A percentile compares a stretch with the other conserved stretches of the same genome.
phyloP scores from a whole-genome alignment of 805 yeast species.

The Middelhovenomyces tepae region DNA sequence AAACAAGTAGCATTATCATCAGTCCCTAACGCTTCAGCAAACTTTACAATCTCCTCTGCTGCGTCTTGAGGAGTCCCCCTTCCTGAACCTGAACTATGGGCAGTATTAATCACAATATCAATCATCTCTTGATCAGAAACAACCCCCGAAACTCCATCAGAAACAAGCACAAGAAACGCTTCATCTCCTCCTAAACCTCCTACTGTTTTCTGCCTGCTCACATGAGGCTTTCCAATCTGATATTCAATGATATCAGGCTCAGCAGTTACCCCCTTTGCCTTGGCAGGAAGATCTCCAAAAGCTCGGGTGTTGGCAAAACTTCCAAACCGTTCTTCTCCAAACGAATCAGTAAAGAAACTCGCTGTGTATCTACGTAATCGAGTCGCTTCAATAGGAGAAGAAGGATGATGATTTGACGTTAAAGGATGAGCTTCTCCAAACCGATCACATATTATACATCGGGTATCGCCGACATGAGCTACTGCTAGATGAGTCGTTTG shows the following conservation, averaged over 20 bases:
- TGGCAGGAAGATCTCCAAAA: conserved; percentile 81
- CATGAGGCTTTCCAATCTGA: conserved; percentile 48
- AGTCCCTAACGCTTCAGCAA: conserved; percentile 79
- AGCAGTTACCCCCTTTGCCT: conserved; percentile 76
- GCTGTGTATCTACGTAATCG: conserved; percentile 59
- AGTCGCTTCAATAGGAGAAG: conserved; percentile 66
- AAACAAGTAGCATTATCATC: conserved; percentile 94
- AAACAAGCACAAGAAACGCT: conserved; percentile 68
- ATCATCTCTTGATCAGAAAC: conserved; percentile 86
- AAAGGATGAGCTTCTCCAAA: conserved; percentile 71
- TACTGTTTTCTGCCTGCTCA: conserved; percentile 22
- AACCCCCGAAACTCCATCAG: conserved; percentile 81
- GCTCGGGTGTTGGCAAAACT: conserved; percentile 86
- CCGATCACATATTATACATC: conserved; percentile 75
- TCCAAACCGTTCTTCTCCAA: conserved; percentile 82
- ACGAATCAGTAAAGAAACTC: conserved; percentile 70
- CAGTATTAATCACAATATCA: conserved; percentile 69
- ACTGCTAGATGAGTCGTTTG: conserved; percentile 61
- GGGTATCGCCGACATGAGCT: conserved; percentile 91
- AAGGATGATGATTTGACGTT: conserved; percentile 80
- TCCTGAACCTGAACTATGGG: conserved; percentile 44
- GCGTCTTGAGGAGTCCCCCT: conserved; percentile 77
- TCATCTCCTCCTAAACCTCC: conserved; percentile 68
- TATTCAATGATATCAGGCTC: conserved; percentile 81
- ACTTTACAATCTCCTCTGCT: conserved; percentile 76